phyloP scores from a whole-genome alignment of 306 rosid genomes.

The Hippophae gyantsensis region DNA sequence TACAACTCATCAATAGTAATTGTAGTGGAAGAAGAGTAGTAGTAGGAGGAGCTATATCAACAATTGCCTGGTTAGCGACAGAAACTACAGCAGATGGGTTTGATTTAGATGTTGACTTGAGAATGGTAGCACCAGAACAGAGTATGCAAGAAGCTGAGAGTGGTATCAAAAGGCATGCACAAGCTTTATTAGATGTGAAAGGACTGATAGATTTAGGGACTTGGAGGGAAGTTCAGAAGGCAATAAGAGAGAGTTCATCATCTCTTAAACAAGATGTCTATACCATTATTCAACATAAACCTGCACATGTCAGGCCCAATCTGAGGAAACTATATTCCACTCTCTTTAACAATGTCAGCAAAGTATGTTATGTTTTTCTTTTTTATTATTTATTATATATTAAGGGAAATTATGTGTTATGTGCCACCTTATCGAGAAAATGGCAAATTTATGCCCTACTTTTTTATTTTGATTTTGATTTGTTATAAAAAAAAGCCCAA shows the following conservation, averaged over 20 bases:
- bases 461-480: too few species aligned
- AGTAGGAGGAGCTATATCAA: too few species aligned
- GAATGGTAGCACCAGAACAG: constrained; percentile 25
- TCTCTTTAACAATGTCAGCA: constrained; percentile 46
- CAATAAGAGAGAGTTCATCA: constrained; percentile 42
- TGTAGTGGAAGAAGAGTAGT: too few species aligned
- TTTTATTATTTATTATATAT: too few species aligned
- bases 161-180: constrained; percentile 27
- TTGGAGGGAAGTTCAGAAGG: constrained; percentile 55
- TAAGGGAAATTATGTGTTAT: too few species aligned
- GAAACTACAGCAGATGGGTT: too few species aligned
- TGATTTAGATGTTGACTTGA: constrained; percentile 20
- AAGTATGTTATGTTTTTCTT: constrained; percentile 8
- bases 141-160: constrained; percentile 34
- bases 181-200: constrained; percentile 28
- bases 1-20: too few species aligned
- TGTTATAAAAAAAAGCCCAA: too few species aligned
- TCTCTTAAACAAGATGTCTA: constrained; percentile 46
- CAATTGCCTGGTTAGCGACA: too few species aligned
- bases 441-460: too few species aligned
- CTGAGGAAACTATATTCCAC: constrained; percentile 54
- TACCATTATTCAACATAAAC: constrained; percentile 52
- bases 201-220: constrained; percentile 44
- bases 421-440: too few species aligned
- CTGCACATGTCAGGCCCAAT: constrained; percentile 48